Evolutionary conservation across 768 basidiomycete genomes (phyloP).

Genomic region (Suillus alpinus): DNA sequence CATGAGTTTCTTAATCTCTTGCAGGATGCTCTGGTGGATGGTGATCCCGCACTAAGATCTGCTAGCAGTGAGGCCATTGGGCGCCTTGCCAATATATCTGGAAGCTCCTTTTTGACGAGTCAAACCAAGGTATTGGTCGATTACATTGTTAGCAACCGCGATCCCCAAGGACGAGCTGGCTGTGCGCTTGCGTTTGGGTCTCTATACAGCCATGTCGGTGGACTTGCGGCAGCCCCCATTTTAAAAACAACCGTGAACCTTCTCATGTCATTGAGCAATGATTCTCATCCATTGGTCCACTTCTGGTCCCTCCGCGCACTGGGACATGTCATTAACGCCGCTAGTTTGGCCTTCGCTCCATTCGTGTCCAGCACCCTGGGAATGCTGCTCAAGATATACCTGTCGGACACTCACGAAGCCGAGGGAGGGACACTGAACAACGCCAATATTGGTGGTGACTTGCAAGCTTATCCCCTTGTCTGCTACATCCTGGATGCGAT

Average conservation of each 20-base stretch:
- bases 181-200: constrained; percentile 91
- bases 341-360: constrained; percentile 87
- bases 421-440: constrained; percentile 85
- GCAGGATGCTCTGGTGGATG: constrained; percentile 78
- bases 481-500: constrained; percentile 92
- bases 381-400: constrained; percentile 87
- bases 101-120: constrained; percentile 76
- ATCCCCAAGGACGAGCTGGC: constrained; percentile 89
- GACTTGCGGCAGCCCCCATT: constrained; percentile 90
- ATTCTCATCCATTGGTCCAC: constrained; percentile 95
- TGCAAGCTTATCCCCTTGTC: constrained; percentile 87
- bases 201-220: constrained; percentile 89
- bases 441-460: constrained; percentile 84
- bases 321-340: constrained; percentile 83
- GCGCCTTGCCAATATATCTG: constrained; percentile 78
- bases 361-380: constrained; percentile 87
- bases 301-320: constrained; percentile 89
- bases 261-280: constrained; percentile 90
- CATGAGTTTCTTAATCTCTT: constrained; percentile 8
- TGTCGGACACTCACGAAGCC: constrained; percentile 86
- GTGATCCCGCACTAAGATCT: constrained; percentile 71
- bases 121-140: constrained; percentile 91
- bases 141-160: constrained; percentile 90
- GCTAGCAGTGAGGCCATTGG: constrained; percentile 89
- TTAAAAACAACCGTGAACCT: constrained; percentile 96